Percentiles rank a stretch among this genome's conserved stretches.
Evolutionary conservation across 495 filamentous ascomycete genomes (phyloP).

Genomic region (Hyaloscypha hepaticicola): DNA sequence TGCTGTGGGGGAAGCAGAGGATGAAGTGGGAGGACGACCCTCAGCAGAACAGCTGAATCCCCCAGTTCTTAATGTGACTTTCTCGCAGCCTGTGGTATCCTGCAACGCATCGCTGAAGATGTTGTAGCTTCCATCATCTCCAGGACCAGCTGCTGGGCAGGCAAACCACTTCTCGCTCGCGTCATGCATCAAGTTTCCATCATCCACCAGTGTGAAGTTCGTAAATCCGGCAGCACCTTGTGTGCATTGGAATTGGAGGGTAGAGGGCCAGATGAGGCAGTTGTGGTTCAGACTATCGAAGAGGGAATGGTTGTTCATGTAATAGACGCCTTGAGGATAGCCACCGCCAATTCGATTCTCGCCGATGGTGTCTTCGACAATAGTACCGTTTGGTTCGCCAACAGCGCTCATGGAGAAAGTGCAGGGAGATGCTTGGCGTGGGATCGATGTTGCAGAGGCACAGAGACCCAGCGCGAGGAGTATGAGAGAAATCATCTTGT

Average conservation of each 20-base stretch:
- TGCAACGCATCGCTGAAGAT: constrained; percentile 24
- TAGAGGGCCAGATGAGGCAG: constrained; percentile 20
- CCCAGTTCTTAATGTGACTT: constrained; percentile 20
- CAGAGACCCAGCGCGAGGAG: constrained; percentile 4
- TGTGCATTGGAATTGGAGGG: constrained; percentile 24
- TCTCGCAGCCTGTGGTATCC: constrained; percentile 20
- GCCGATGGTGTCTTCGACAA: constrained; percentile 22
- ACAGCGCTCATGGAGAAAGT: constrained; percentile 26
- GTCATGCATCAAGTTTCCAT: constrained; percentile 21
- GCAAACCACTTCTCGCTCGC: constrained; percentile 24
- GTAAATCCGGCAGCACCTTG: not conserved
- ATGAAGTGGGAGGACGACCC: constrained; percentile 5
- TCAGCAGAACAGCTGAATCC: constrained; percentile 24
- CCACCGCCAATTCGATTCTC: constrained; percentile 23
- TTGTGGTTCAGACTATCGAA: constrained; percentile 22
- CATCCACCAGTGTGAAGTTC: constrained; percentile 20
- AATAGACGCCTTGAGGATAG: constrained; percentile 23
- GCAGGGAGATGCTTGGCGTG: constrained; percentile 22
- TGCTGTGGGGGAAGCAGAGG: not conserved
- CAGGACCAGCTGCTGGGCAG: constrained; percentile 22
- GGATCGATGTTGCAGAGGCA: constrained; percentile 11
- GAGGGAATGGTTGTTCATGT: constrained; percentile 10
- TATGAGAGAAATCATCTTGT: constrained; percentile 14
- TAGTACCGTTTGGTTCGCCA: constrained; percentile 20
- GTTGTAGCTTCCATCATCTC: constrained; percentile 22